Conservation (phyloP, 1,284 basidiomycete species). For the Microbotryum silenes-acaulis region DNA sequence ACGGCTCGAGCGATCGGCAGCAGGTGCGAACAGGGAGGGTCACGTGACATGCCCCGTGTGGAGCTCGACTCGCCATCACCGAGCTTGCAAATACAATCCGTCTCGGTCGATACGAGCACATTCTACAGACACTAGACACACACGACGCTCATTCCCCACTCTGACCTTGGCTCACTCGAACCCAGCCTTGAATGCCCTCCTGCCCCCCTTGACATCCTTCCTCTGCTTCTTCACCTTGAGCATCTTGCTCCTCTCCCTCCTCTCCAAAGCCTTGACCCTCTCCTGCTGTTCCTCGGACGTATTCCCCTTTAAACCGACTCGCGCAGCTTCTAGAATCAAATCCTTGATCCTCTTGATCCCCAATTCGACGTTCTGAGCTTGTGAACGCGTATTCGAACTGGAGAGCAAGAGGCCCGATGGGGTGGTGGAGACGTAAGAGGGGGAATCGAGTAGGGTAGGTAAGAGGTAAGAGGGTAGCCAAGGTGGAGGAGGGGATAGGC, state of each 20-base stretch:
- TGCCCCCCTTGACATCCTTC: slow-evolving; percentile 21
- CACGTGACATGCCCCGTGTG: too few relatives aligned
- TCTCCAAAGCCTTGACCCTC: slow-evolving; percentile 13
- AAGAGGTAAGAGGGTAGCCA: slow-evolving; percentile 21
- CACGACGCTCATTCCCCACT: too few relatives aligned
- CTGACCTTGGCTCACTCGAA: slow-evolving; percentile 5
- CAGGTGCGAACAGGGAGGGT: too few relatives aligned
- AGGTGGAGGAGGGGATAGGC: slow-evolving; percentile 4
- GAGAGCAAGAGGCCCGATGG: slow-evolving; percentile 21
- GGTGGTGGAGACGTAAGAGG: slow-evolving; percentile 14
- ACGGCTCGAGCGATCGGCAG: too few relatives aligned
- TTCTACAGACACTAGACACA: too few relatives aligned
- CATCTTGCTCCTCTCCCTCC: slow-evolving; percentile 11
- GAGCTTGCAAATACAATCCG: too few relatives aligned
- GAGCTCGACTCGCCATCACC: too few relatives aligned
- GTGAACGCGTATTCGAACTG: slow-evolving; percentile 12
- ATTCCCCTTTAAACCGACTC: slow-evolving; percentile 21
- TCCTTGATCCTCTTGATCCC: slow-evolving; percentile 21
- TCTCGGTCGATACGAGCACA: too few relatives aligned
- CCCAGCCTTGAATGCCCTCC: slow-evolving; percentile 2
- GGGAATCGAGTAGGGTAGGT: slow-evolving; percentile 10
- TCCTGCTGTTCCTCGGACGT: slow-evolving; percentile 21
- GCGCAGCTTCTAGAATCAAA: slow-evolving; percentile 19
- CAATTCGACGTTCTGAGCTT: slow-evolving; percentile 19
- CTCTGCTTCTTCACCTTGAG: slow-evolving; percentile 17